These are phyloP conservation scores for Lachnellula hyalina DNA, from an alignment of 2,329 filamentous ascomycete species.

Conservation along the genomic window DNA sequence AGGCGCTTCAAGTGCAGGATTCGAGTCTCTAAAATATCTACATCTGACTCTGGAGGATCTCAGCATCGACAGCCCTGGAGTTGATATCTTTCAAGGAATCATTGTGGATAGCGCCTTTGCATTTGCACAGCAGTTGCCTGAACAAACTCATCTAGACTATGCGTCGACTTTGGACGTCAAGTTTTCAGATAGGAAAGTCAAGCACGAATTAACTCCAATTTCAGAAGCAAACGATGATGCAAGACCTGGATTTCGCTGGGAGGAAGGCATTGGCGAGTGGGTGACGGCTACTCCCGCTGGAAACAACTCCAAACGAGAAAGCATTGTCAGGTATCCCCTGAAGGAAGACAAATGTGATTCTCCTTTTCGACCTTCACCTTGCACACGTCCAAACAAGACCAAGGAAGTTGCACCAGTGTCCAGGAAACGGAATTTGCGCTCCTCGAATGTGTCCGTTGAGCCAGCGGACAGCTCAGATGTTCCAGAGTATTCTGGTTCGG, in stretches of 20 bases:
- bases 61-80: constrained; percentile 1
- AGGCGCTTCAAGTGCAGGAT: constrained; percentile 31
- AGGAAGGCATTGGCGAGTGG: constrained; percentile 53
- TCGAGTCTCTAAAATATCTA: constrained; percentile 36
- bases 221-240: constrained; percentile 1
- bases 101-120: constrained; percentile 31
- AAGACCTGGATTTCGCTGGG: constrained; percentile 41
- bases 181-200: constrained; percentile 10
- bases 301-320: constrained; percentile 20
- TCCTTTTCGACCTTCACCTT: constrained; percentile 16
- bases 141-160: constrained; percentile 28
- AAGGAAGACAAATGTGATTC: constrained; percentile 18
- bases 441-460: background rate
- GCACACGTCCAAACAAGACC: constrained; percentile 5
- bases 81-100: constrained; percentile 19
- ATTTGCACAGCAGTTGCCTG: constrained; percentile 28
- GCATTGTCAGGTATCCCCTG: constrained; percentile 14
- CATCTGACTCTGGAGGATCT: constrained; percentile 20
- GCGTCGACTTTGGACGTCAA: constrained; percentile 23
- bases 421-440: background rate
- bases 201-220: background rate
- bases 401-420: background rate
- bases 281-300: constrained; percentile 42
- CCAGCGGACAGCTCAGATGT: background rate
- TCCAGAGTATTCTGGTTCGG: background rate